Conservation (phyloP, 805 yeast genomes). For the Wickerhamiella dianesei region DNA sequence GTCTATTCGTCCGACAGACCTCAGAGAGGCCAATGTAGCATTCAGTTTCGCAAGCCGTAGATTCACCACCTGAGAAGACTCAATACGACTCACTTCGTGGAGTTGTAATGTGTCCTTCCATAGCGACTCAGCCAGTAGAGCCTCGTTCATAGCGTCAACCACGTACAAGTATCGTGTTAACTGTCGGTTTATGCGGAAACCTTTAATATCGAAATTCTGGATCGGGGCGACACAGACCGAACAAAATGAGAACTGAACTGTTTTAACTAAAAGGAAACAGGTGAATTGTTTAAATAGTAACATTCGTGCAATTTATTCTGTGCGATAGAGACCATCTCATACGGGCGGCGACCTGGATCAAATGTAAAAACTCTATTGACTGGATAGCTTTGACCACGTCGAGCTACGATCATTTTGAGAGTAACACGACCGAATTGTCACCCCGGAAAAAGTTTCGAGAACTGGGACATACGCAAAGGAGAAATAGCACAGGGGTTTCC, state of each 20-base stretch:
- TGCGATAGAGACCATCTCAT: background rate
- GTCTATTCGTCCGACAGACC: conserved; percentile 2
- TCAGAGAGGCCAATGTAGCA: conserved; percentile 4
- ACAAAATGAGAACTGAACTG: background rate
- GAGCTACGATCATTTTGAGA: too few relatives aligned
- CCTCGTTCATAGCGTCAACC: background rate
- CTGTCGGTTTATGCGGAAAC: too few relatives aligned
- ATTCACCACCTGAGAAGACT: conserved; percentile 3
- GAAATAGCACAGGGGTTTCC: background rate
- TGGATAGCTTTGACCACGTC: too few relatives aligned
- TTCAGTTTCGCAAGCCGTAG: conserved; percentile 12
- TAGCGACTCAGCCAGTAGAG: conserved; percentile 4
- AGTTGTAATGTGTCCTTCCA: conserved; percentile 9
- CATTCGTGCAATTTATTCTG: background rate
- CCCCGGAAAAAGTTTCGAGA: too few relatives aligned
- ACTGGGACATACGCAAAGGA: too few relatives aligned
- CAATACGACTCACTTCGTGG: conserved; percentile 8
- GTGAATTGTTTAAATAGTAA: too few relatives aligned
- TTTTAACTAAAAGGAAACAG: background rate
- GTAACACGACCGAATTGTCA: too few relatives aligned
- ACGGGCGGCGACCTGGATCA: too few relatives aligned
- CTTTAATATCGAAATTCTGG: too few relatives aligned
- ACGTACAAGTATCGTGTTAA: too few relatives aligned
- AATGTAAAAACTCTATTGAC: too few relatives aligned
- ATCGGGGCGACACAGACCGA: too few relatives aligned